A percentile compares a stretch with the other conserved stretches of the same genome.
phyloP scores from a whole-genome alignment of 352 stramenopile genomes.

The Globisporangium apiculatum region DNA sequence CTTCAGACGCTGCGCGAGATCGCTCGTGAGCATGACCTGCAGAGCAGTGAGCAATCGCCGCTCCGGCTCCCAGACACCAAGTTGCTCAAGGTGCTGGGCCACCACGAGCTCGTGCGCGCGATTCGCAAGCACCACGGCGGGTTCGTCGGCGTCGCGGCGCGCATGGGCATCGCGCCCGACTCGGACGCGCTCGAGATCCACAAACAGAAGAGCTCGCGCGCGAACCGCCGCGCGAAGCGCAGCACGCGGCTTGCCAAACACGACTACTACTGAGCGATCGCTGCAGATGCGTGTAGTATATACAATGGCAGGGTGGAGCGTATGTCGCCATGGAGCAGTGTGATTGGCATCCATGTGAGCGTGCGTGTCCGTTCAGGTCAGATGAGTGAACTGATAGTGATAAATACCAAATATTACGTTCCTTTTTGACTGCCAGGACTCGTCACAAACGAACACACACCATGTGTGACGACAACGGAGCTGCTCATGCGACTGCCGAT shows the following conservation, averaged over 20 bases:
- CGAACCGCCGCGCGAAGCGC: slow-evolving; percentile 59
- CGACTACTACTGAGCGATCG: slow-evolving; percentile 45
- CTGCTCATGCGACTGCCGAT: too few species aligned
- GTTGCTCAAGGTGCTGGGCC: slow-evolving; percentile 58
- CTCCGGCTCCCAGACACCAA: slow-evolving; percentile 53
- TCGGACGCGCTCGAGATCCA: slow-evolving; percentile 43
- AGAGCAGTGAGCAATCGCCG: not conserved
- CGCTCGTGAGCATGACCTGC: slow-evolving; percentile 34
- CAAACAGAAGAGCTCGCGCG: slow-evolving; percentile 55
- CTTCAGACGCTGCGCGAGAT: slow-evolving; percentile 57
- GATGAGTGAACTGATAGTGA: too few species aligned
- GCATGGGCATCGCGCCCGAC: slow-evolving; percentile 38
- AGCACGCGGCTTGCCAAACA: slow-evolving; percentile 46
- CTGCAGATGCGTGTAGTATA: too few species aligned
- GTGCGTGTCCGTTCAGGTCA: too few species aligned
- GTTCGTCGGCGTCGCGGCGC: slow-evolving; percentile 48
- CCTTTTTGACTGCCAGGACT: too few species aligned
- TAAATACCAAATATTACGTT: too few species aligned
- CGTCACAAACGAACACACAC: too few species aligned
- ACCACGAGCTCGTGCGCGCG: slow-evolving; percentile 50
- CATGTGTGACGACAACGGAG: too few species aligned
- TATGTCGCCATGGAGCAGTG: too few species aligned
- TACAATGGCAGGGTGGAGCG: too few species aligned
- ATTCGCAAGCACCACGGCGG: slow-evolving; percentile 84
- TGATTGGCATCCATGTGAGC: too few species aligned